Base-by-base conservation (phyloP, 1,284 basidiomycete genomes). In the Irpex rosettiformis region DNA sequence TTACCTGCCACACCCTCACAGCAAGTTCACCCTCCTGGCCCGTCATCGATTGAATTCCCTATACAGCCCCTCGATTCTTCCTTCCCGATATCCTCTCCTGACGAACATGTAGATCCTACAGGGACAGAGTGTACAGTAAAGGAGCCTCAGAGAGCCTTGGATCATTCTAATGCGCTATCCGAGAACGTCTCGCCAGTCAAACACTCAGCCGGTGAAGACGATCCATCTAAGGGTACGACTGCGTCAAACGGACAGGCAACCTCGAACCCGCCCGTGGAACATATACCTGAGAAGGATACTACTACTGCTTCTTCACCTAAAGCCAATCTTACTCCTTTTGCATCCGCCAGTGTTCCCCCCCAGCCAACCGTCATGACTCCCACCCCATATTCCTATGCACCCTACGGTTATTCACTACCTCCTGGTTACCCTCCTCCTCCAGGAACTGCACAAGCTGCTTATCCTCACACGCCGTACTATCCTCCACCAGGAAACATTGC, bases 381-480 rank as follows among this genome's bases (percentile, higher is more conserved):
- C 21, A 53, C 65, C 3, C 66, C 69, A 7, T 72, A 73, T 58
- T 67, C 69, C 5, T 72, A 70, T 55, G 62, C 66, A 2, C 64
- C 68, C 2, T 69, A 69, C 52, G 68, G 66, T 40, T 71, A 66
- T 56, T 56, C 61, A 10, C 64, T 64, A 37, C 69, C 73, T 52
- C 65, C 72, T 13, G 67, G 74, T n/a, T 75, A 77, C 45, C 42
- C 62, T 8, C 60, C 61, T 27, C 27, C 76, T 18, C 56, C 33
- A 59, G 58, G 63, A 24, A 24, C 56, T 11, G 76, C 77, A 61
- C 79, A 81, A 59, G 74, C 75, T 27, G 74, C 80, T 2, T 87
- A 86, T 66, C 83, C 84, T 1, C 86, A 85, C 60, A 70, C 79
- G 1, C 80, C 86, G 0, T 88, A 86, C 64, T 88, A 85, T 61